These are phyloP conservation scores for Ciborinia camelliae DNA, from an alignment of 2,329 filamentous ascomycete species.

Conservation along the genomic window DNA sequence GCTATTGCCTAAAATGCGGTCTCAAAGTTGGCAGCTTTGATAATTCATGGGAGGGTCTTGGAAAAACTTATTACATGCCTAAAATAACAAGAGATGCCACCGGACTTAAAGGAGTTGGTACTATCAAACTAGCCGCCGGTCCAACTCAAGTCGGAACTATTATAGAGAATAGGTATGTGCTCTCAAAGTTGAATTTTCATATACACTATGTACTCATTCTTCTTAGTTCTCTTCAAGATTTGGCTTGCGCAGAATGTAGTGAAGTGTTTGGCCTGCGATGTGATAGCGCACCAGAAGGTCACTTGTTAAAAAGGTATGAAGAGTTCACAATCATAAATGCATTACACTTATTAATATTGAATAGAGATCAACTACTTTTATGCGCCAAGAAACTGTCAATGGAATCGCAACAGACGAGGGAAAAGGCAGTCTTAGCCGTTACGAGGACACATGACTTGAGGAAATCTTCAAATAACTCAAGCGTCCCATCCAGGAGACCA, in stretches of 20 bases:
- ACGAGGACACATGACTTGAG: slow-evolving; percentile 27
- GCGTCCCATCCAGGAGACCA: background rate
- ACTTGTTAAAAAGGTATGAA: slow-evolving; percentile 34
- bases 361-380: slow-evolving; percentile 35
- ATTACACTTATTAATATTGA: slow-evolving; percentile 8
- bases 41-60: slow-evolving; percentile 37
- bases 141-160: slow-evolving; percentile 27
- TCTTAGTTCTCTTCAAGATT: slow-evolving; percentile 34
- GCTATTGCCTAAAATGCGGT: slow-evolving; percentile 33
- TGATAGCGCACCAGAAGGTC: slow-evolving; percentile 33
- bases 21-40: slow-evolving; percentile 31
- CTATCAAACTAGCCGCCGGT: slow-evolving; percentile 26
- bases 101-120: slow-evolving; percentile 31
- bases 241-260: slow-evolving; percentile 32
- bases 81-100: slow-evolving; percentile 24
- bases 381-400: slow-evolving; percentile 30
- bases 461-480: slow-evolving; percentile 13
- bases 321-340: background rate
- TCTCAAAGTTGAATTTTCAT: background rate
- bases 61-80: slow-evolving; percentile 36
- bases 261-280: slow-evolving; percentile 33
- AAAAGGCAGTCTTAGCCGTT: slow-evolving; percentile 26
- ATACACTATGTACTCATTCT: background rate
- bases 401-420: slow-evolving; percentile 27
- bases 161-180: slow-evolving; percentile 33